Conservation (phyloP, 2,329 filamentous ascomycete species). For the Byssoonygena ceratinophila region DNA sequence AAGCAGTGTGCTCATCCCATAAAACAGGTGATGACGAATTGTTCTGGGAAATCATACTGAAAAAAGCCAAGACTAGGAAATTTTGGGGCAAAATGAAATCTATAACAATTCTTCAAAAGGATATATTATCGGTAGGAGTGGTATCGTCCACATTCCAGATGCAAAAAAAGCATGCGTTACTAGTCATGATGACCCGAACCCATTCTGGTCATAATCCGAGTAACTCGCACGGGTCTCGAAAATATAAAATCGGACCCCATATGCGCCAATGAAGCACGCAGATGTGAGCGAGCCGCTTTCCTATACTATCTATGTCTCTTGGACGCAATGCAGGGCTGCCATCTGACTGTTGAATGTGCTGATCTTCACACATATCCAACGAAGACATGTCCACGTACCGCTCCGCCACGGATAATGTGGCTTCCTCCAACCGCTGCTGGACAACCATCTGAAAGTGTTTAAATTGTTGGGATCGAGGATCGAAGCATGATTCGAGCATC, state of each 20-base stretch:
- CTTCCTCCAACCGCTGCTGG: slow-evolving; percentile 26
- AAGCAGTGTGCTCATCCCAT: no score
- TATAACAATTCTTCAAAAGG: not conserved
- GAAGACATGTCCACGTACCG: slow-evolving; percentile 35
- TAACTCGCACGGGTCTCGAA: not conserved
- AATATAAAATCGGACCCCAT: slow-evolving; percentile 68
- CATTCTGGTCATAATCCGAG: not conserved
- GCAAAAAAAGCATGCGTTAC: no score
- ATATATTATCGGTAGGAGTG: not conserved
- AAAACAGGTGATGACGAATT: no score
- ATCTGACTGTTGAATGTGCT: slow-evolving; percentile 24
- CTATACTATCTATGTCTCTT: slow-evolving; percentile 42
- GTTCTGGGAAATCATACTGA: no score
- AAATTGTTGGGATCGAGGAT: slow-evolving; percentile 26
- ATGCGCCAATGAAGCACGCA: slow-evolving; percentile 81
- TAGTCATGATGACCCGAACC: not conserved
- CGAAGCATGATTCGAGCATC: slow-evolving; percentile 28
- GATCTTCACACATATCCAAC: slow-evolving; percentile 36
- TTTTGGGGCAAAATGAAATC: no score
- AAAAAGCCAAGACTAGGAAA: no score
- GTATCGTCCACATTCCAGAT: no score
- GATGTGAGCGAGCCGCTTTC: slow-evolving; percentile 70
- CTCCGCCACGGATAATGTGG: slow-evolving; percentile 26
- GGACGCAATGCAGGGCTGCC: slow-evolving; percentile 21
- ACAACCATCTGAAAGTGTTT: slow-evolving; percentile 27